Evolutionary conservation across 768 basidiomycete species (phyloP).

Genomic region (Leccinellum luteum): DNA sequence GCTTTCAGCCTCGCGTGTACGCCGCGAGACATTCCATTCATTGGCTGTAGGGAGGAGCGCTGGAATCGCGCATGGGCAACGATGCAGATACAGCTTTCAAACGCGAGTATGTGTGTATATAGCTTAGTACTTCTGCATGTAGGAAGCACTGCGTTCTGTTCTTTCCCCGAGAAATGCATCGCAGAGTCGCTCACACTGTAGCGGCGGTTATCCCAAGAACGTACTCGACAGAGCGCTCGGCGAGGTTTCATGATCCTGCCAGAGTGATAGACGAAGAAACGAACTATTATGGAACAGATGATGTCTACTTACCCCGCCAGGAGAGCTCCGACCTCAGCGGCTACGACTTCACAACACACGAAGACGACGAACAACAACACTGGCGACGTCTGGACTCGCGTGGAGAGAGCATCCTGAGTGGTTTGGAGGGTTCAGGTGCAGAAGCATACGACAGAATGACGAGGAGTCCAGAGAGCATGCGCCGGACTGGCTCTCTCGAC

Average conservation of each 20-base stretch:
- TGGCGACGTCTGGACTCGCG: slow-evolving; percentile 34
- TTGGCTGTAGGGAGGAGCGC: slow-evolving; percentile 19
- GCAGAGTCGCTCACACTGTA: slow-evolving; percentile 30
- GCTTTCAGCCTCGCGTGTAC: slow-evolving; percentile 15
- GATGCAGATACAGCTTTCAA: slow-evolving; percentile 24
- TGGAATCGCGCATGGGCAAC: slow-evolving; percentile 14
- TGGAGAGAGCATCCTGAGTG: slow-evolving; percentile 32
- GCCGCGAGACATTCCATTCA: slow-evolving; percentile 9
- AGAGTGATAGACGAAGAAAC: slow-evolving; percentile 13
- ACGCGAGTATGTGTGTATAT: slow-evolving; percentile 19
- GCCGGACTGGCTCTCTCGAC: slow-evolving; percentile 26
- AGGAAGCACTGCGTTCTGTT: neutral
- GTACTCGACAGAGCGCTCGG: slow-evolving; percentile 14
- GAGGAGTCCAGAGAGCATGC: slow-evolving; percentile 37
- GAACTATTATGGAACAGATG: slow-evolving; percentile 14
- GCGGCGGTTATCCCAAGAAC: slow-evolving; percentile 28
- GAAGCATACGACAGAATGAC: slow-evolving; percentile 24
- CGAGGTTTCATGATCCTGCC: slow-evolving; percentile 18
- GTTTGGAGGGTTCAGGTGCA: slow-evolving; percentile 25
- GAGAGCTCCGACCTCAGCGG: slow-evolving; percentile 16
- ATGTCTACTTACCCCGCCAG: slow-evolving; percentile 7
- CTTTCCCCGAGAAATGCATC: slow-evolving; percentile 23
- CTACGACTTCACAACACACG: slow-evolving; percentile 24
- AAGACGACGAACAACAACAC: slow-evolving; percentile 22
- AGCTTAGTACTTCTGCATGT: slow-evolving; percentile 10